Evolutionary conservation across 2,329 filamentous ascomycete species (phyloP).

Genomic region (Didymella pinodella): DNA sequence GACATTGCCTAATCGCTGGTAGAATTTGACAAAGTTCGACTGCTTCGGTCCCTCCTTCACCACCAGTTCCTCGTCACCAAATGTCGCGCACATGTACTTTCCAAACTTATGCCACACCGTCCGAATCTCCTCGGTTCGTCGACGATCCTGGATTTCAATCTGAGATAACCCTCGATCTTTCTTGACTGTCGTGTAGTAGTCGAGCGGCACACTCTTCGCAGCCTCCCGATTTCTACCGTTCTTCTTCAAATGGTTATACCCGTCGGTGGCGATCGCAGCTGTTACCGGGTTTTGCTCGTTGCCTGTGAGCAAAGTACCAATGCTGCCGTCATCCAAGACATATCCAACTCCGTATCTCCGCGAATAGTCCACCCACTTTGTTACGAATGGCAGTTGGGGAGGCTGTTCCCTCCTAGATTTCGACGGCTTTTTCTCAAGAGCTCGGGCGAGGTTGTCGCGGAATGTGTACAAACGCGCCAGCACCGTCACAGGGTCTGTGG

Average conservation of each 20-base stretch:
- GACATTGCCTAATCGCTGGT: slow-evolving; percentile 81
- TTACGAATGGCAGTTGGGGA: slow-evolving; percentile 65
- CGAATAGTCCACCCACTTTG: slow-evolving; percentile 87
- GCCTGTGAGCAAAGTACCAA: slow-evolving; percentile 70
- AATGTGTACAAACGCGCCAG: slow-evolving; percentile 55
- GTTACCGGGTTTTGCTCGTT: slow-evolving; percentile 65
- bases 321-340: slow-evolving; percentile 81
- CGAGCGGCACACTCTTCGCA: slow-evolving; percentile 59
- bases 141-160: slow-evolving; percentile 67
- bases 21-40: slow-evolving; percentile 74
- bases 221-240: slow-evolving; percentile 66
- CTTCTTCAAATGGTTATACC: slow-evolving; percentile 73
- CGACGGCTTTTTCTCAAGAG: slow-evolving; percentile 51
- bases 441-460: slow-evolving; percentile 56
- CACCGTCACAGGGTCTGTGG: slow-evolving; percentile 56
- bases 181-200: slow-evolving; percentile 75
- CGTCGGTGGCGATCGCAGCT: slow-evolving; percentile 74
- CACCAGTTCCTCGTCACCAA: slow-evolving; percentile 58
- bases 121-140: slow-evolving; percentile 63
- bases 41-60: slow-evolving; percentile 54
- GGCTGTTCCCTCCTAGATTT: slow-evolving; percentile 57
- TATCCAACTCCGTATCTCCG: slow-evolving; percentile 87
- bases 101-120: slow-evolving; percentile 74
- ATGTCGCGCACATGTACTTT: slow-evolving; percentile 67
- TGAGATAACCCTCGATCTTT: slow-evolving; percentile 69